These are phyloP conservation scores for Leptographium procerum DNA, from an alignment of 2,329 filamentous ascomycete genomes.

Conservation along the genomic window DNA sequence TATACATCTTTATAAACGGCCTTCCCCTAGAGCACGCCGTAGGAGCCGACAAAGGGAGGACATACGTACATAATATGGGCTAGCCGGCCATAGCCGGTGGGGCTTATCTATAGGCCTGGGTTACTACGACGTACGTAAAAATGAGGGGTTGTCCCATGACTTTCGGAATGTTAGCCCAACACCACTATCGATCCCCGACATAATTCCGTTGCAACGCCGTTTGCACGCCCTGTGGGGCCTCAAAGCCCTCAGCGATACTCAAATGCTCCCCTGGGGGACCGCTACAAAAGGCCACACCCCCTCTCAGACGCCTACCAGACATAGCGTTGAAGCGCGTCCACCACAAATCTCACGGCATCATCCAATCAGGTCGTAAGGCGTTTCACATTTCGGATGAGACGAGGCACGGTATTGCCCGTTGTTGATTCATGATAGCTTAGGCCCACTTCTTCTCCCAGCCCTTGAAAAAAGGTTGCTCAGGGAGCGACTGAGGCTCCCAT, in stretches of 20 bases:
- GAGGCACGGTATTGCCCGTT: background rate
- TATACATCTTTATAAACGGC: background rate
- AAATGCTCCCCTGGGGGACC: background rate
- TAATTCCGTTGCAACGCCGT: slow-evolving; percentile 1
- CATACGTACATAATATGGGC: background rate
- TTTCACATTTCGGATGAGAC: background rate
- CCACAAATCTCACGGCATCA: background rate
- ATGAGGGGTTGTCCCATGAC: background rate
- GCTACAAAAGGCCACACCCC: background rate
- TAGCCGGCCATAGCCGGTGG: background rate
- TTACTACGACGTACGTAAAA: too few relatives aligned
- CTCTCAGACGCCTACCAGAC: background rate
- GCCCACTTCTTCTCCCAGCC: slow-evolving; percentile 4
- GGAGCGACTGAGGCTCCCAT: slow-evolving; percentile 1
- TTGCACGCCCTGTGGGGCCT: background rate
- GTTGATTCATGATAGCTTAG: background rate
- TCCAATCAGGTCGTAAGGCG: background rate
- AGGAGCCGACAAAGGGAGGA: background rate
- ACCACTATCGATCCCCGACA: background rate
- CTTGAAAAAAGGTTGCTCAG: slow-evolving; percentile 1
- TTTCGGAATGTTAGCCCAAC: background rate
- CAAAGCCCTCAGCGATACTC: background rate
- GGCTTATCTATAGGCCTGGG: background rate
- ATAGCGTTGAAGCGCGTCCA: background rate
- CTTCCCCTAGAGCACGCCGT: background rate